Conservation (phyloP, 2,329 filamentous ascomycete species). For the Ustilaginoidea virens region DNA sequence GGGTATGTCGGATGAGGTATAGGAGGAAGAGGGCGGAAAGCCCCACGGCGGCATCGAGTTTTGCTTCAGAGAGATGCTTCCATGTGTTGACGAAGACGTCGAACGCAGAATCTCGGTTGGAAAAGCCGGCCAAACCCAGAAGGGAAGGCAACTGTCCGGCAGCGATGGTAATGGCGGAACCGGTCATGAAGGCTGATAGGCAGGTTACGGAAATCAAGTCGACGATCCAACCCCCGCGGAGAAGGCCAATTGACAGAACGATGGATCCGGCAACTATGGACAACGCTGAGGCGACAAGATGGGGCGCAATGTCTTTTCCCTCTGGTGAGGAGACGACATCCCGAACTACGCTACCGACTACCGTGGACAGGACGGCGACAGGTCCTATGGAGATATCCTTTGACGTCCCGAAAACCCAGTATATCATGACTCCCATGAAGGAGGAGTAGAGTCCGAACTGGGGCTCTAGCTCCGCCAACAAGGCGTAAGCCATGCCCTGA, state of each 20-base stretch:
- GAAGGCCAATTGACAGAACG: constrained; percentile 62
- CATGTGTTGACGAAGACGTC: constrained; percentile 70
- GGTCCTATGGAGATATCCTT: constrained; percentile 98
- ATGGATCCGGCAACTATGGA: constrained; percentile 65
- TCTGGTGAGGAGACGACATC: constrained; percentile 33
- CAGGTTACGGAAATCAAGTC: constrained; percentile 84
- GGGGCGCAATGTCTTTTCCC: constrained; percentile 40
- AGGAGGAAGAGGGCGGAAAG: constrained; percentile 67
- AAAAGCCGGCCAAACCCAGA: constrained; percentile 63
- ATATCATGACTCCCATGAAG: constrained; percentile 87
- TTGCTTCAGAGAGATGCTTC: constrained; percentile 49
- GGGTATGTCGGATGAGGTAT: constrained; percentile 55
- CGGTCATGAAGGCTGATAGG: constrained; percentile 93
- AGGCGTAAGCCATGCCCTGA: constrained; percentile 90
- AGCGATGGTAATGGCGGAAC: constrained; percentile 79
- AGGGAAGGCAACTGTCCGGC: constrained; percentile 69
- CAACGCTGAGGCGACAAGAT: constrained; percentile 63
- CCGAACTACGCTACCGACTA: constrained; percentile 69
- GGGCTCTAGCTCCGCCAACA: constrained; percentile 61
- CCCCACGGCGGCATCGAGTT: constrained; percentile 75
- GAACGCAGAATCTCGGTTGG: constrained; percentile 67
- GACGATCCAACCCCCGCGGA: constrained; percentile 76
- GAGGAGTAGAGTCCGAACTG: constrained; percentile 77
- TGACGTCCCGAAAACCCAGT: constrained; percentile 96
- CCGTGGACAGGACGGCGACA: constrained; percentile 86